Conservation (phyloP, 306 rosid species). For the Lithocarpus polystachyus region DNA sequence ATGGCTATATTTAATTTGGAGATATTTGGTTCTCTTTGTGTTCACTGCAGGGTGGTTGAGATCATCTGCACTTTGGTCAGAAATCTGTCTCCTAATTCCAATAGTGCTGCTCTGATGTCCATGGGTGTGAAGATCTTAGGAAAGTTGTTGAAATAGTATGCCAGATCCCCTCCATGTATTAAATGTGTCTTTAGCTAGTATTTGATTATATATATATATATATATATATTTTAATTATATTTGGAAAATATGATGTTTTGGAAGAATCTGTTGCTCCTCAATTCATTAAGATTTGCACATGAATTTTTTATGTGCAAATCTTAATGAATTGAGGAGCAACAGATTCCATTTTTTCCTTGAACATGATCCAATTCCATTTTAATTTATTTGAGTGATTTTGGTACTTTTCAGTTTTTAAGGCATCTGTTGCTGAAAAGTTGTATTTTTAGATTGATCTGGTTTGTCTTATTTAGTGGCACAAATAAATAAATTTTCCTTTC, state of each 20-base stretch:
- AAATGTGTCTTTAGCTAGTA: not conserved
- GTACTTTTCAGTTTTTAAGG: too few relatives aligned
- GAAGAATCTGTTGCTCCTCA: not conserved
- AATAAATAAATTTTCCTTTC: too few relatives aligned
- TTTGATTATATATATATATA: not conserved
- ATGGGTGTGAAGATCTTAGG: constrained; percentile 68
- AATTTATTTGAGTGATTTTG: too few relatives aligned
- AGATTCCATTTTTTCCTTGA: constrained; percentile 1
- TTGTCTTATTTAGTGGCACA: too few relatives aligned
- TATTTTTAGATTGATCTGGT: too few relatives aligned
- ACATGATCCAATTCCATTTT: constrained; percentile 73
- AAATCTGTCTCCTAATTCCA: constrained; percentile 55
- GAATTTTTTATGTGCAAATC: not conserved
- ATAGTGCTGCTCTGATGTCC: constrained; percentile 70
- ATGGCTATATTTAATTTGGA: constrained; percentile 6
- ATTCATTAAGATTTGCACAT: not conserved
- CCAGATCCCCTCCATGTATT: not conserved
- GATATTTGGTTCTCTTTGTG: constrained; percentile 17
- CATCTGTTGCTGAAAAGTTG: too few relatives aligned
- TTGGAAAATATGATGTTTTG: not conserved
- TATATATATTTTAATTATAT: not conserved
- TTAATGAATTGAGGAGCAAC: too few relatives aligned
- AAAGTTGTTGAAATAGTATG: constrained; percentile 71
- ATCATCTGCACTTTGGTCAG: constrained; percentile 67
- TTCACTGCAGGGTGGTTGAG: constrained; percentile 66